Base-by-base conservation (phyloP, 2,329 filamentous ascomycete genomes). In the Claviceps monticola region DNA sequence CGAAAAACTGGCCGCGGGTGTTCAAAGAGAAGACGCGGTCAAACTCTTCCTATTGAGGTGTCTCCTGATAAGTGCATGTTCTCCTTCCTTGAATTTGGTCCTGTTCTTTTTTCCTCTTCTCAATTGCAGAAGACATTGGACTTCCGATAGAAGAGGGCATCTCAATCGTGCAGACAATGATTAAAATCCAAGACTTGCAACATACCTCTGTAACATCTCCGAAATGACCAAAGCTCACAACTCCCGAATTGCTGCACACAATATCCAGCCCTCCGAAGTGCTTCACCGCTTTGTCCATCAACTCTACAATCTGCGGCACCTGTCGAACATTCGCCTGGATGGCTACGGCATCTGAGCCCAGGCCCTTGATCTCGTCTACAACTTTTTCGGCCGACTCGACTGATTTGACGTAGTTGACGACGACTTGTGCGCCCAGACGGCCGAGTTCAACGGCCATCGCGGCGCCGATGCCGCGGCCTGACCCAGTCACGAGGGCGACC, bases 1-100 rank as follows among this genome's bases (percentile, higher is more conserved):
- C 81, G 67, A 86, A 85, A 72, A 85, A 86, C 66, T 85, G 82
- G 41, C 81, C 82, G 8, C 80, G 72, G 6, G 82, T 76, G 68
- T 86, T 86, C 64, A 85, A 68, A 69, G 71, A 74, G 71, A 86
- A 84, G 57, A 85, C 81, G 55, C 82, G 79, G 65, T 86, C 82
- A 63, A 79, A 86, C 67, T 84, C 82, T 70, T 85, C 82, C 64
- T 82, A n/a, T 36, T 19, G 2, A 16, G 43, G 17, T 19, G 19
- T 23, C 11, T 4, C 2, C 1, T 23, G 41, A 5, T 43, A 21
- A 21, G 19, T 23, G 13, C 2, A 6, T 5, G 5, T 36, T 14
- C 8, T 36, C 6, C 34, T 14, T 46, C 16, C 6, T 19, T 4
- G 4, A 42, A 23, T 21, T 17, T 11, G 16, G 16, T 36, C 14